These are phyloP conservation scores for Sugiyamaella floridensis DNA, from an alignment of 805 yeast genomes.

Conservation along the genomic window DNA sequence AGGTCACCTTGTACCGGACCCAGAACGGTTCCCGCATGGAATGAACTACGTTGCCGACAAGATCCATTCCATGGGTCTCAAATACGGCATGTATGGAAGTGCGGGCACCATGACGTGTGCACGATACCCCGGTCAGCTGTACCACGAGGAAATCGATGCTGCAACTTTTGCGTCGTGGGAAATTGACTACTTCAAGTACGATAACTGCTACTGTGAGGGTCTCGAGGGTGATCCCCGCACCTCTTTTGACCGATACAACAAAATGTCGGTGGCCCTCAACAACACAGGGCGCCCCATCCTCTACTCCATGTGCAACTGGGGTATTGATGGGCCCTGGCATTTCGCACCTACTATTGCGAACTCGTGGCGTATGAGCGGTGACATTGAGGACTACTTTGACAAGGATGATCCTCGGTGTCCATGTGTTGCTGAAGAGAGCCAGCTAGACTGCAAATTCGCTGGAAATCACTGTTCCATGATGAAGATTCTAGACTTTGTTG, in stretches of 20 bases:
- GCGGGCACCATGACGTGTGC: slow-evolving; percentile 29
- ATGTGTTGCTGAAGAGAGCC: slow-evolving; percentile 11
- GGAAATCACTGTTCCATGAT: slow-evolving; percentile 25
- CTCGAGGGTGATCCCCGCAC: slow-evolving; percentile 21
- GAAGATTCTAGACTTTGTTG: slow-evolving; percentile 20
- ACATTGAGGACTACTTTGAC: slow-evolving; percentile 14
- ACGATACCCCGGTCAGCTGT: slow-evolving; percentile 26
- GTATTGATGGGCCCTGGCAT: slow-evolving; percentile 25
- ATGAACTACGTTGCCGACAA: slow-evolving; percentile 21
- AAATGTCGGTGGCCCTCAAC: slow-evolving; percentile 26
- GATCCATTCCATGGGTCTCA: slow-evolving; percentile 22
- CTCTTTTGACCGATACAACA: slow-evolving; percentile 22
- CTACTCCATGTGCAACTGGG: slow-evolving; percentile 29
- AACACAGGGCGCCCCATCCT: slow-evolving; percentile 27
- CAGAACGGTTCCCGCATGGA: slow-evolving; percentile 25
- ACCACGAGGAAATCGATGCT: slow-evolving; percentile 26
- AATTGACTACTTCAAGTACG: slow-evolving; percentile 27
- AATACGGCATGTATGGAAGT: slow-evolving; percentile 28
- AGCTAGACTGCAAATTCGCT: slow-evolving; percentile 6
- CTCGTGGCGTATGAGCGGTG: slow-evolving; percentile 28
- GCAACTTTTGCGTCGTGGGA: slow-evolving; percentile 24
- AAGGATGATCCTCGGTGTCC: slow-evolving; percentile 23
- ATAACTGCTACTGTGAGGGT: slow-evolving; percentile 27
- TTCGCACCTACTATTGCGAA: slow-evolving; percentile 25
- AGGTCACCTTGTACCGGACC: slow-evolving; percentile 20